These are phyloP conservation scores for Bjerkandera adusta DNA, from an alignment of 1,284 basidiomycete genomes.

Conservation along the genomic window DNA sequence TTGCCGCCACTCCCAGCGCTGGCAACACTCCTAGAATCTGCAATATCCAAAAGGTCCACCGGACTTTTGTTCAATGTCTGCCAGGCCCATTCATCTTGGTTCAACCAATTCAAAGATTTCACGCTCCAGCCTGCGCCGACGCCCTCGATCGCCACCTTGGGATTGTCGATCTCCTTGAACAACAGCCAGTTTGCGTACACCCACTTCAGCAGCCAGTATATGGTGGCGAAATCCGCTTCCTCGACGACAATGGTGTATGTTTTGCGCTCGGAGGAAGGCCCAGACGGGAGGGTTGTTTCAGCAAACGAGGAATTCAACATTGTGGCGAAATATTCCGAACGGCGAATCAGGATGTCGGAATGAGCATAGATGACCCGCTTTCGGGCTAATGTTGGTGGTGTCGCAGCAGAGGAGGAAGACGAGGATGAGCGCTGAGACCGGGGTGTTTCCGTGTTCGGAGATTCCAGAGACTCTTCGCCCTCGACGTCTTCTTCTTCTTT, in stretches of 20 bases:
- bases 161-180: slow-evolving; percentile 65
- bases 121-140: slow-evolving; percentile 63
- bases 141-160: slow-evolving; percentile 58
- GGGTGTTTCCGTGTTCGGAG: slow-evolving; percentile 24
- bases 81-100: slow-evolving; percentile 65
- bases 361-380: slow-evolving; percentile 81
- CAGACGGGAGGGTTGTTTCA: slow-evolving; percentile 42
- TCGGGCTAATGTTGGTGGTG: slow-evolving; percentile 47
- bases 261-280: slow-evolving; percentile 49
- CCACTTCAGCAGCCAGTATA: slow-evolving; percentile 83
- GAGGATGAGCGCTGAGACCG: slow-evolving; percentile 35
- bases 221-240: slow-evolving; percentile 79
- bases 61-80: slow-evolving; percentile 49
- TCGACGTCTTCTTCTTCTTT: slow-evolving; percentile 26
- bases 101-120: slow-evolving; percentile 49
- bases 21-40: slow-evolving; percentile 46
- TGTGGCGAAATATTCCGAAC: slow-evolving; percentile 80
- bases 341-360: slow-evolving; percentile 66
- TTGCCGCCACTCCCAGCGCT: slow-evolving; percentile 47
- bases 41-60: slow-evolving; percentile 24
- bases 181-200: slow-evolving; percentile 77
- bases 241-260: slow-evolving; percentile 70
- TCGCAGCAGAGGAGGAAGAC: slow-evolving; percentile 39
- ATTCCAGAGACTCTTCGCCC: slow-evolving; percentile 21
- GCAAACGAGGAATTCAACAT: slow-evolving; percentile 75